Conservation (phyloP, 352 stramenopile genomes). For the Phytophthora palmivora region DNA sequence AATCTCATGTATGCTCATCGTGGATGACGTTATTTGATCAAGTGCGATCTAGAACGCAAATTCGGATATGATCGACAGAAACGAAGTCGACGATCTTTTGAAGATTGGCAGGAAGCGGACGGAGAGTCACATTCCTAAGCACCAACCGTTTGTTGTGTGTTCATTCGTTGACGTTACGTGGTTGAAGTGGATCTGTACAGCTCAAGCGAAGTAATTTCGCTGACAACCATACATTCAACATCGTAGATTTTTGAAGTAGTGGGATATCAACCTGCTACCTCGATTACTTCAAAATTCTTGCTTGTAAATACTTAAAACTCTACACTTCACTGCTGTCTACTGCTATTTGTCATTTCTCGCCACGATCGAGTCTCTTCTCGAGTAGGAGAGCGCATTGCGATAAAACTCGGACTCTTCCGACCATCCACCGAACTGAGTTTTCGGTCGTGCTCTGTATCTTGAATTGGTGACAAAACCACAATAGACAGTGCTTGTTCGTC, state of each 20-base stretch:
- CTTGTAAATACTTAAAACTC: conserved; percentile 5
- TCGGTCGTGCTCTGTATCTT: conserved; percentile 22
- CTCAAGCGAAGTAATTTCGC: neutral
- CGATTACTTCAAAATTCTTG: neutral
- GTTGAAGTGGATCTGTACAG: neutral
- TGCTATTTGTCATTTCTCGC: conserved; percentile 11
- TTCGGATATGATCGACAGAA: conserved; percentile 12
- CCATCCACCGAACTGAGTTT: conserved; percentile 11
- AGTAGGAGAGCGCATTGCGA: conserved; percentile 24
- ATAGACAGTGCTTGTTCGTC: conserved; percentile 18
- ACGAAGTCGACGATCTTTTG: conserved; percentile 10
- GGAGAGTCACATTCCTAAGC: neutral
- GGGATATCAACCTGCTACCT: too few species aligned
- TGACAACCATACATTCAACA: too few species aligned
- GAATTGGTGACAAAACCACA: conserved; percentile 25
- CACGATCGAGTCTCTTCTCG: conserved; percentile 19
- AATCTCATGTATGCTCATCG: conserved; percentile 21
- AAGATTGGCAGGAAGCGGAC: conserved; percentile 6
- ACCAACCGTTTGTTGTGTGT: conserved; percentile 8
- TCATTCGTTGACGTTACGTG: conserved; percentile 16
- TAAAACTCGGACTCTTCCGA: conserved; percentile 17
- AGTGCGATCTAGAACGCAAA: conserved; percentile 6
- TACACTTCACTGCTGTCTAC: neutral
- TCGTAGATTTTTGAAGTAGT: too few species aligned
- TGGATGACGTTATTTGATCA: neutral